These are phyloP conservation scores for Thielaviopsis populi DNA, from an alignment of 2,329 filamentous ascomycete genomes.

Conservation along the genomic window DNA sequence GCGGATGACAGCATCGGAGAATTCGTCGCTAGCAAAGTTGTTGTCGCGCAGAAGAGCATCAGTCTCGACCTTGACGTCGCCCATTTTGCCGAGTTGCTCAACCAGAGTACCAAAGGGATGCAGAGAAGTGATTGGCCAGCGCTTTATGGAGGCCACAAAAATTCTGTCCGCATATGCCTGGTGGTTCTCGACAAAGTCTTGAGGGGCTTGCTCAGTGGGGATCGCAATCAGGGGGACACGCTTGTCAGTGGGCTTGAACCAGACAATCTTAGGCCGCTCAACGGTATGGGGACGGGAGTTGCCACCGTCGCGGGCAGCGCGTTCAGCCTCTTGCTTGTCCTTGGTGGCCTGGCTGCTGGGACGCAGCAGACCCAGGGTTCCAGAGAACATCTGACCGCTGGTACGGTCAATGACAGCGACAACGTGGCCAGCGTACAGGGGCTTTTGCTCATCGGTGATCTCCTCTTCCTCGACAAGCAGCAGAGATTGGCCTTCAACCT, in stretches of 20 bases:
- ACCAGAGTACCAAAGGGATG: constrained; percentile 97
- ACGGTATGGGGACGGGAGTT: constrained; percentile 36
- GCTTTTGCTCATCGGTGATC: constrained; percentile 96
- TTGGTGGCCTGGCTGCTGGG: constrained; percentile 98
- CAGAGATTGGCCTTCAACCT: constrained; percentile 93
- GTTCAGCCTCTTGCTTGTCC: constrained; percentile 97
- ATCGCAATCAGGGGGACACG: constrained; percentile 96
- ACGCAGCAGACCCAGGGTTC: constrained; percentile 80
- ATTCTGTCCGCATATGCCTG: constrained; percentile 96
- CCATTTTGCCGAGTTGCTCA: constrained; percentile 93
- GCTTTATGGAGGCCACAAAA: constrained; percentile 97
- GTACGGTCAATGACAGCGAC: constrained; percentile 96
- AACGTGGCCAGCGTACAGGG: constrained; percentile 89
- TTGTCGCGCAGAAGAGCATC: constrained; percentile 94
- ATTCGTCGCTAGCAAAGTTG: constrained; percentile 96
- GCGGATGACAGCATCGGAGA: constrained; percentile 88
- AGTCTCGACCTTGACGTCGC: constrained; percentile 92
- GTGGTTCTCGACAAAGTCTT: constrained; percentile 97
- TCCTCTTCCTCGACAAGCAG: constrained; percentile 96
- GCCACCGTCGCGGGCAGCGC: constrained; percentile 72
- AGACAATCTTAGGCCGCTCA: constrained; percentile 98
- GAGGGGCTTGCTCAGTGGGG: constrained; percentile 90
- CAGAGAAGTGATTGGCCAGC: constrained; percentile 98
- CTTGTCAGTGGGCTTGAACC: constrained; percentile 99
- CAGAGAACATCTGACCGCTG: constrained; percentile 97